A percentile compares a stretch with the other conserved stretches of the same genome.
phyloP scores from a whole-genome alignment of 768 basidiomycete species.

The Boletus pseudopeckii region DNA sequence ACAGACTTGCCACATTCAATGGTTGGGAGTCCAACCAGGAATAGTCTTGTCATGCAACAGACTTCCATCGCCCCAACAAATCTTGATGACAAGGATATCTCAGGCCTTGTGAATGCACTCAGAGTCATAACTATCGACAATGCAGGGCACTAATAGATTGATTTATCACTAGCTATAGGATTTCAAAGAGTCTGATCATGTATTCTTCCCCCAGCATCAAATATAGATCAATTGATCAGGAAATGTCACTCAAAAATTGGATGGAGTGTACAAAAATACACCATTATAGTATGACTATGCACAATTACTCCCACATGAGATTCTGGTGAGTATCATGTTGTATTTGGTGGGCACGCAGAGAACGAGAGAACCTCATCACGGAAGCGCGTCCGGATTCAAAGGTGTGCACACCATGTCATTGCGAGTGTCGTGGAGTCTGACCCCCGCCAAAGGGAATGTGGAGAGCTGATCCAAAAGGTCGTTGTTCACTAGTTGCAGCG shows the following conservation, averaged over 20 bases:
- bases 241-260: neutral
- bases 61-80: neutral
- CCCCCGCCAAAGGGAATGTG: too few relatives aligned
- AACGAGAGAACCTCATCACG: too few relatives aligned
- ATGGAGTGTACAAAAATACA: neutral
- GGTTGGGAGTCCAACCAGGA: neutral
- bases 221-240: neutral
- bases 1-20: conserved; percentile 16
- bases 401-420: too few relatives aligned
- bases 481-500: too few relatives aligned
- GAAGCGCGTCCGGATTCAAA: too few relatives aligned
- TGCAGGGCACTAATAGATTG: neutral
- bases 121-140: conserved; percentile 10
- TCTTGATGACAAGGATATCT: conserved; percentile 4
- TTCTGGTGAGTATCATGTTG: too few relatives aligned
- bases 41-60: neutral
- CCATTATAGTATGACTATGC: too few relatives aligned
- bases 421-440: too few relatives aligned
- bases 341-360: too few relatives aligned
- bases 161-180: neutral
- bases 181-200: neutral
- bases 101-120: conserved; percentile 10
- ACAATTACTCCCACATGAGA: too few relatives aligned
- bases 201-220: neutral
- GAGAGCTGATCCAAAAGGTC: too few relatives aligned